These are phyloP conservation scores for Backusella parvicylindrica DNA, from an alignment of 192 early-diverging fungal species.

Conservation along the genomic window DNA sequence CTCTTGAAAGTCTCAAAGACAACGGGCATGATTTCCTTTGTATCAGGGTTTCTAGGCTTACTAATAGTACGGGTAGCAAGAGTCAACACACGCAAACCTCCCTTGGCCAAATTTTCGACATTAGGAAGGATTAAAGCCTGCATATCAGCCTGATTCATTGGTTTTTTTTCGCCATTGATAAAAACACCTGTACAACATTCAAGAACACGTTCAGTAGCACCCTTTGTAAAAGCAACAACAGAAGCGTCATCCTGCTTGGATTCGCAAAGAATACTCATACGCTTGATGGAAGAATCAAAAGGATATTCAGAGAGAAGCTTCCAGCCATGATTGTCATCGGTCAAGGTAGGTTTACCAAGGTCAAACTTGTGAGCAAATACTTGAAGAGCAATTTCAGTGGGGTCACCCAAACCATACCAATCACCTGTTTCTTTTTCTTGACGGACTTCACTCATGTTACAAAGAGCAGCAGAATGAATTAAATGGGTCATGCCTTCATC, in stretches of 20 bases:
- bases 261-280: conserved; percentile 85
- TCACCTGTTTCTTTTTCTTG: conserved; percentile 37
- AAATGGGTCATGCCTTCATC: conserved; percentile 40
- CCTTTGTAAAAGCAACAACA: conserved; percentile 69
- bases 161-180: conserved; percentile 35
- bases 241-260: conserved; percentile 37
- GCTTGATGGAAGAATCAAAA: conserved; percentile 78
- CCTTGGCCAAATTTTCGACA: conserved; percentile 67
- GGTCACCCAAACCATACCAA: conserved; percentile 59
- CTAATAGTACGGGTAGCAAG: conserved; percentile 51
- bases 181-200: conserved; percentile 57
- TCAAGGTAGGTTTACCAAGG: conserved; percentile 67
- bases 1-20: conserved; percentile 37
- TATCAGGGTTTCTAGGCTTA: conserved; percentile 28
- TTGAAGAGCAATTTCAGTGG: conserved; percentile 88
- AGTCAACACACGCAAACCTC: conserved; percentile 82
- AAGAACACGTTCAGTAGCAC: conserved; percentile 89
- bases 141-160: conserved; percentile 12
- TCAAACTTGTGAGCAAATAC: conserved; percentile 79
- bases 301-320: conserved; percentile 59
- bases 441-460: conserved; percentile 80
- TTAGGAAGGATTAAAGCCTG: conserved; percentile 48
- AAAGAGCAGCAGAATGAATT: conserved; percentile 66
- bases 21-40: conserved; percentile 26
- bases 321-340: conserved; percentile 28